phyloP scores from a whole-genome alignment of 139 green algal genomes.

The Tetradesmus obliquus region DNA sequence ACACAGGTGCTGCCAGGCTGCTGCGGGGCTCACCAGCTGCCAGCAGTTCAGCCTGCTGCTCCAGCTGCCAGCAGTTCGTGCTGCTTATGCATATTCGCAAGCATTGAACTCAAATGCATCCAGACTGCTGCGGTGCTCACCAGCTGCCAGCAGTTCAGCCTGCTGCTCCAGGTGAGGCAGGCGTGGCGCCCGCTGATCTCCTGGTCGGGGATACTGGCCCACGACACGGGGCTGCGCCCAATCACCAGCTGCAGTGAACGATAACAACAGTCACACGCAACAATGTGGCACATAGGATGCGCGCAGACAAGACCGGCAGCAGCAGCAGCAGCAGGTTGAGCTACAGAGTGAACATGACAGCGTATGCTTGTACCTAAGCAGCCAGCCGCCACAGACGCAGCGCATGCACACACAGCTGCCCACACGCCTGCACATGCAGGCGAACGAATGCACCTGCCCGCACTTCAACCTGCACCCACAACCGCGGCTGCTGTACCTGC shows the following conservation, averaged over 20 bases:
- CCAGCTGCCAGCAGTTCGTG: no score
- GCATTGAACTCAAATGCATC: no score
- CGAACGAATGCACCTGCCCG: no score
- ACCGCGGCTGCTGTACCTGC: no score
- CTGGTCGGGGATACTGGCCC: conserved; percentile 69
- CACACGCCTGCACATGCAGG: neutral
- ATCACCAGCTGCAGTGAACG: conserved; percentile 65
- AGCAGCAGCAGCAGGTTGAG: neutral
- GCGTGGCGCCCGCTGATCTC: conserved; percentile 80
- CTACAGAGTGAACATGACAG: neutral
- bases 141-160: conserved; percentile 25
- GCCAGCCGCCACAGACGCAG: neutral
- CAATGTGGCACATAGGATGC: neutral
- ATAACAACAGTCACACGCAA: neutral
- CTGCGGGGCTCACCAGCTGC: conserved; percentile 18
- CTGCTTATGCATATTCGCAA: no score
- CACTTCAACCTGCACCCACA: no score
- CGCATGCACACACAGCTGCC: neutral
- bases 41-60: conserved; percentile 28
- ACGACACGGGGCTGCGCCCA: conserved; percentile 63
- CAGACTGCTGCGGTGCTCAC: neutral
- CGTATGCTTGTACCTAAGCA: neutral
- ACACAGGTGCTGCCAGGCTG: no score
- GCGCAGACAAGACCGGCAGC: neutral
- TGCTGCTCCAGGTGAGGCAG: conserved; percentile 62